A percentile compares a stretch with the other conserved stretches of the same genome.
phyloP scores from a whole-genome alignment of 495 filamentous ascomycete genomes.

The Podospora pseudopauciseta region DNA sequence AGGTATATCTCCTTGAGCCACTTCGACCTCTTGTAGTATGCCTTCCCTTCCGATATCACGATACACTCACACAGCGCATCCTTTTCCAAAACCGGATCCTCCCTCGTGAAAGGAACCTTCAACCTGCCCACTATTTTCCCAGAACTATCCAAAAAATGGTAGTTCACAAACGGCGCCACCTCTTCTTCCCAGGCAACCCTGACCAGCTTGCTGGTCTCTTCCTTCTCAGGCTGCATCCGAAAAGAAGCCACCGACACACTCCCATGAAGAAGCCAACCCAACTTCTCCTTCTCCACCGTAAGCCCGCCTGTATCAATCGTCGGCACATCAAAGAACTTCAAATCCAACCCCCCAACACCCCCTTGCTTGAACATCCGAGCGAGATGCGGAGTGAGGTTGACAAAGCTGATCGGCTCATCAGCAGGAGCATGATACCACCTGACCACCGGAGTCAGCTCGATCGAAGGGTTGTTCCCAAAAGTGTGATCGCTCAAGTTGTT shows the following conservation, averaged over 20 bases:
- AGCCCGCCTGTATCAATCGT: neutral
- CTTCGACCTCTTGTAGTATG: neutral
- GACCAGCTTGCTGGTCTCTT: neutral
- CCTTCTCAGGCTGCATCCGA: neutral
- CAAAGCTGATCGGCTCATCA: neutral
- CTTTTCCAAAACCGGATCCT: neutral
- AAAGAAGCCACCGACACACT: neutral
- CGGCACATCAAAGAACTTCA: neutral
- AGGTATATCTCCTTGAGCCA: neutral
- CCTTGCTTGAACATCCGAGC: neutral
- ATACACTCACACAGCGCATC: neutral
- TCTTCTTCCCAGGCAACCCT: neutral
- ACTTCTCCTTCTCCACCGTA: neutral
- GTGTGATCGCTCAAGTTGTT: neutral
- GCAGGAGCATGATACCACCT: neutral
- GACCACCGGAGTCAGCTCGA: neutral
- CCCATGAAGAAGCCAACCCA: neutral
- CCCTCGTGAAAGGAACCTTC: neutral
- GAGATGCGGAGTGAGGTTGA: neutral
- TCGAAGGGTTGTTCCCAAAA: neutral
- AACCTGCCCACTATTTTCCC: neutral
- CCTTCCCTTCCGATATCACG: neutral
- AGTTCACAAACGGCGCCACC: neutral
- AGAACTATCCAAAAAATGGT: neutral
- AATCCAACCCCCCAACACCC: neutral